phyloP scores from a whole-genome alignment of 2,329 filamentous ascomycete species.

The Stachybotrys elegans region DNA sequence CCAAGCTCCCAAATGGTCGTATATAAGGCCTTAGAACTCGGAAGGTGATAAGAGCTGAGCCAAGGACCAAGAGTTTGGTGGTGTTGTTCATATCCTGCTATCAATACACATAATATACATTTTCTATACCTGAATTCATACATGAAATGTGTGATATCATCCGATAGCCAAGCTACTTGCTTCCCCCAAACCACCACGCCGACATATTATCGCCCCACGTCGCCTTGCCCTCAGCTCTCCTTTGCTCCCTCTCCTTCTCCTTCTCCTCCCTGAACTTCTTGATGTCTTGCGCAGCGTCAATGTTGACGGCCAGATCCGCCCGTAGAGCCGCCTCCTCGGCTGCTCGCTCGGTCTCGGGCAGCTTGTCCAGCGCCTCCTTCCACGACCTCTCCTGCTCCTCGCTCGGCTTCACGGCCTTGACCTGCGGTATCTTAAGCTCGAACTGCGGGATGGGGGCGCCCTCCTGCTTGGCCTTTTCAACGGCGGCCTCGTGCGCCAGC shows the following conservation, averaged over 20 bases:
- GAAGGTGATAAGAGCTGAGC: no score
- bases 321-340: constrained; percentile 60
- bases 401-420: constrained; percentile 22
- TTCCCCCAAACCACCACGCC: no score
- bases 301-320: constrained; percentile 56
- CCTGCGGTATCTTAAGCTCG: constrained; percentile 46
- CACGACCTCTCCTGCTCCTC: constrained; percentile 46
- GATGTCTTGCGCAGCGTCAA: constrained; percentile 53
- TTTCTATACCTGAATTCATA: no score
- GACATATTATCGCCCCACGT: constrained; percentile 24
- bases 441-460: constrained; percentile 56
- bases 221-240: constrained; percentile 31
- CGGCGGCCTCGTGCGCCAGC: constrained; percentile 71
- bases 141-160: no score
- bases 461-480: constrained; percentile 63
- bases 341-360: constrained; percentile 52
- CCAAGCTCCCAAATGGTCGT: no score
- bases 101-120: no score
- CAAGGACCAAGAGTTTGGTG: no score
- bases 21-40: no score
- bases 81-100: no score
- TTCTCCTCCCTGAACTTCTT: constrained; percentile 50
- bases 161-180: constrained; percentile 9
- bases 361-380: constrained; percentile 51
- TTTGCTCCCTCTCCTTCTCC: constrained; percentile 50